phyloP scores from a whole-genome alignment of 2,329 filamentous ascomycete genomes.

The Fusarium sororula region DNA sequence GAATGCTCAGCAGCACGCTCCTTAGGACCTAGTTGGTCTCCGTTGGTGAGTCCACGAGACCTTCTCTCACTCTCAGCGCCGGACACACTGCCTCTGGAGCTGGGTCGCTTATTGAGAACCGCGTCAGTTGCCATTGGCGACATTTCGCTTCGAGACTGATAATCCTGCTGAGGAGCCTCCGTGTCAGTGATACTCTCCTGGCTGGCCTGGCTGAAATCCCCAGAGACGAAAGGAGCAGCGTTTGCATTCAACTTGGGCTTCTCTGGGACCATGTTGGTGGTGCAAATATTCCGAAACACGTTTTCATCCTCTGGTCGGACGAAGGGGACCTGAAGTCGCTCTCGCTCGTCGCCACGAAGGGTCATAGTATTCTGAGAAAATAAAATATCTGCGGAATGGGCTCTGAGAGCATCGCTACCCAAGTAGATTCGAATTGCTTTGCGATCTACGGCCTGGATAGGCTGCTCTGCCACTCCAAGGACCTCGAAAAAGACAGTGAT shows the following conservation, averaged over 20 bases:
- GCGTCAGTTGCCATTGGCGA: constrained; percentile 51
- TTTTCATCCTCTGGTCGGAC: constrained; percentile 89
- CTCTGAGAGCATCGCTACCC: constrained; percentile 85
- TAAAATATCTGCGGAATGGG: constrained; percentile 88
- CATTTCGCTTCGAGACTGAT: constrained; percentile 40
- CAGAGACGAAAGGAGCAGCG: constrained; percentile 53
- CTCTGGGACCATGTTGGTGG: constrained; percentile 63
- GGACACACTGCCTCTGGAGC: constrained; percentile 49
- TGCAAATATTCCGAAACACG: constrained; percentile 80
- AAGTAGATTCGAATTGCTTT: constrained; percentile 85
- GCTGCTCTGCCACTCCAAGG: constrained; percentile 63
- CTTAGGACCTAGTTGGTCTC: constrained; percentile 39
- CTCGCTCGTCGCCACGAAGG: constrained; percentile 85
- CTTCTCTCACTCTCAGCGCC: constrained; percentile 57
- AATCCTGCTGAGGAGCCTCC: constrained; percentile 37
- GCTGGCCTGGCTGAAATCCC: constrained; percentile 44
- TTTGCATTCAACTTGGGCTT: constrained; percentile 68
- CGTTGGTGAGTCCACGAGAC: constrained; percentile 34
- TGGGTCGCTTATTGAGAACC: constrained; percentile 47
- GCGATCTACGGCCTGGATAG: constrained; percentile 45
- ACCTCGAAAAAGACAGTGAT: constrained; percentile 83
- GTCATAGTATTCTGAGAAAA: constrained; percentile 93
- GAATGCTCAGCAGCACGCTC: constrained; percentile 36
- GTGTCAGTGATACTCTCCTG: constrained; percentile 24
- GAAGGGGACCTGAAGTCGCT: constrained; percentile 89